Percentiles rank a stretch among this genome's conserved stretches.
These are phyloP conservation scores for Salix dunnii DNA, from an alignment of 345 rosid species.

Conservation along the genomic window DNA sequence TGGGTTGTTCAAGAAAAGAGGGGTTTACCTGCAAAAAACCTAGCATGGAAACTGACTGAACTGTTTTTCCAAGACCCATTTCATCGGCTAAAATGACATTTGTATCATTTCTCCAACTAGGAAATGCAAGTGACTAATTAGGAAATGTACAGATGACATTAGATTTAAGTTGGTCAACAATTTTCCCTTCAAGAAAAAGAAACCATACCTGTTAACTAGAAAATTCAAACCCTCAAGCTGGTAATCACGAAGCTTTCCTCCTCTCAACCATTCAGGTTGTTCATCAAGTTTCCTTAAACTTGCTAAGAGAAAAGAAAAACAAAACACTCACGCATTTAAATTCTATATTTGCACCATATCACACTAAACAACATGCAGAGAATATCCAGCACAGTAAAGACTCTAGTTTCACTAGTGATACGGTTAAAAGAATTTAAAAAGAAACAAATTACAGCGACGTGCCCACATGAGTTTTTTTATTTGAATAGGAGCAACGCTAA, in stretches of 20 bases:
- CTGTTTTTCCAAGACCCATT: slow-evolving; percentile 99
- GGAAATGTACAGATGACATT: slow-evolving; percentile 3
- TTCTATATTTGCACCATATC: neutral
- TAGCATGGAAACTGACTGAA: slow-evolving; percentile 98
- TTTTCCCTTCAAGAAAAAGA: slow-evolving; percentile 2
- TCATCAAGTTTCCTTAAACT: slow-evolving; percentile 94
- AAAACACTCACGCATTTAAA: neutral
- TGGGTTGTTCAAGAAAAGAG: neutral
- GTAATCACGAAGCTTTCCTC: slow-evolving; percentile 97
- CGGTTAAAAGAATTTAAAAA: neutral
- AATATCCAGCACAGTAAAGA: neutral
- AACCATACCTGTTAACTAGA: slow-evolving; percentile 84
- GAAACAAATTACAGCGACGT: neutral
- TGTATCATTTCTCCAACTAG: slow-evolving; percentile 99
- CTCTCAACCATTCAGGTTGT: slow-evolving; percentile 94
- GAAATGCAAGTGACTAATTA: slow-evolving; percentile 15
- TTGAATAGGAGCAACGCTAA: neutral
- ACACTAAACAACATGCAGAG: neutral
- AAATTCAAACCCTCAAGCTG: slow-evolving; percentile 97
- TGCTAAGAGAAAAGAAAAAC: slow-evolving; percentile 38
- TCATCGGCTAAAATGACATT: slow-evolving; percentile 99
- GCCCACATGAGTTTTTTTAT: neutral
- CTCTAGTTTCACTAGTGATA: neutral
- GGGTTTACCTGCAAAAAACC: slow-evolving; percentile 88
- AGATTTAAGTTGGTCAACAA: neutral